Conservation (phyloP, 2,329 filamentous ascomycete species). For the Pseudodiploospora longispora region DNA sequence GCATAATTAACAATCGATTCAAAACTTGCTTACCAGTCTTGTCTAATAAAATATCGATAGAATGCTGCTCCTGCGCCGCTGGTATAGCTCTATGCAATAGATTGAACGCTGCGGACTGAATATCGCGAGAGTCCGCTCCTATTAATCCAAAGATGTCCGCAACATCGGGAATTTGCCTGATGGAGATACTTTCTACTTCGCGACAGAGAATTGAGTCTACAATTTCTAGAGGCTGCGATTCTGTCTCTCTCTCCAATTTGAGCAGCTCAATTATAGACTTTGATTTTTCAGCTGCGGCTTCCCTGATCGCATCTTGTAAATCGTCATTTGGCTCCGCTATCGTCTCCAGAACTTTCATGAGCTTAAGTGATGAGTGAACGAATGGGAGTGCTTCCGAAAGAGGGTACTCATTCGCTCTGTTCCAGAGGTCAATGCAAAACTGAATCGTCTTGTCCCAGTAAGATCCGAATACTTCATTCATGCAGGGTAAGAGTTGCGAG, state of each 20-base stretch:
- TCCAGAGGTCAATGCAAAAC: constrained; percentile 52
- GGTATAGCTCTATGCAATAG: constrained; percentile 77
- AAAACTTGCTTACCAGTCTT: constrained; percentile 42
- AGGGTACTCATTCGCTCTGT: constrained; percentile 32
- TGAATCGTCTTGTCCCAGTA: constrained; percentile 68
- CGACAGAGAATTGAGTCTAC: constrained; percentile 68
- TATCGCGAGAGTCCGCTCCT: constrained; percentile 62
- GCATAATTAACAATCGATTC: rapidly evolving
- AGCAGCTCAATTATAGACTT: constrained; percentile 56
- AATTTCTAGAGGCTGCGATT: constrained; percentile 61
- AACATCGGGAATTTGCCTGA: constrained; percentile 53
- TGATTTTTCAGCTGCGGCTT: constrained; percentile 48
- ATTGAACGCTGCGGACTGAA: constrained; percentile 75
- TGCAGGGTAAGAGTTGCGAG: constrained; percentile 57
- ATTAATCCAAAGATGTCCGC: constrained; percentile 68
- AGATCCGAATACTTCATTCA: constrained; percentile 77
- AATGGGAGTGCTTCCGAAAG: constrained; percentile 49
- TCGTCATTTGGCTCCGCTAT: constrained; percentile 78
- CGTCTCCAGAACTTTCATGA: constrained; percentile 55
- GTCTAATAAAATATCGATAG: constrained; percentile 66
- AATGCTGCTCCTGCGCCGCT: constrained; percentile 68
- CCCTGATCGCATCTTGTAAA: constrained; percentile 63
- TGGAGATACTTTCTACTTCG: constrained; percentile 55
- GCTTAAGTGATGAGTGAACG: constrained; percentile 63
- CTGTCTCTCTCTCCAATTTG: constrained; percentile 36